Conservation (phyloP, 2,329 filamentous ascomycete genomes). For the Ustulina deusta region DNA sequence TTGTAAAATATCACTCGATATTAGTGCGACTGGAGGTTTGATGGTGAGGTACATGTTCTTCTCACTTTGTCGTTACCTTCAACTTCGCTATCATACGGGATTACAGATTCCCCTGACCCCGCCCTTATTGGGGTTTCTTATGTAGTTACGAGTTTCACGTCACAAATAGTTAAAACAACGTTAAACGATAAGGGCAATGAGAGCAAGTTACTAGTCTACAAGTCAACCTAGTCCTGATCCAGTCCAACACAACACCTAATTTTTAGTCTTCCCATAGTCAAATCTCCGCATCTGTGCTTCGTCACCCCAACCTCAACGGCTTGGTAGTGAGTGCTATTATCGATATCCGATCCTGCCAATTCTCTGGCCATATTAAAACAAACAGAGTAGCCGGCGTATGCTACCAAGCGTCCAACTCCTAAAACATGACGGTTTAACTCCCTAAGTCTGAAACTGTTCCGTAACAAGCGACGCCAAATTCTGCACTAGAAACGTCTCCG, state of each 20-base stretch:
- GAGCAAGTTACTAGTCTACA: slow-evolving; percentile 26
- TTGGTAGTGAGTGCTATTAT: slow-evolving; percentile 24
- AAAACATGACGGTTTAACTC: slow-evolving; percentile 33
- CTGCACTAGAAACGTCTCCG: slow-evolving; percentile 16
- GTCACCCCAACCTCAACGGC: slow-evolving; percentile 13
- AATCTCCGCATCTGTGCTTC: slow-evolving; percentile 24
- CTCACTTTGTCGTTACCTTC: background rate
- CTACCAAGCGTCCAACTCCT: slow-evolving; percentile 32
- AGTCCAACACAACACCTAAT: slow-evolving; percentile 31
- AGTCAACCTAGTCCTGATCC: slow-evolving; percentile 34
- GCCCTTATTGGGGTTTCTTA: background rate
- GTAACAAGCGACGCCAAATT: slow-evolving; percentile 37
- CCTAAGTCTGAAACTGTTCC: slow-evolving; percentile 19
- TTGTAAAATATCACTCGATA: slow-evolving; percentile 62
- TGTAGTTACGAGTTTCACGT: background rate
- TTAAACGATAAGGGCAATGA: background rate
- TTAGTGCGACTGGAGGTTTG: slow-evolving; percentile 81
- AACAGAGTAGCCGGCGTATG: slow-evolving; percentile 5
- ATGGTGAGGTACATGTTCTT: slow-evolving; percentile 80
- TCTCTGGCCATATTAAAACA: slow-evolving; percentile 31
- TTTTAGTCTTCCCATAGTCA: slow-evolving; percentile 27
- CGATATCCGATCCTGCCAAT: slow-evolving; percentile 28
- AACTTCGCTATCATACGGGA: background rate
- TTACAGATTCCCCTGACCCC: background rate
- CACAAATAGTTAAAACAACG: background rate